phyloP scores from a whole-genome alignment of 495 filamentous ascomycete species.

The Mycothermus thermophilus region DNA sequence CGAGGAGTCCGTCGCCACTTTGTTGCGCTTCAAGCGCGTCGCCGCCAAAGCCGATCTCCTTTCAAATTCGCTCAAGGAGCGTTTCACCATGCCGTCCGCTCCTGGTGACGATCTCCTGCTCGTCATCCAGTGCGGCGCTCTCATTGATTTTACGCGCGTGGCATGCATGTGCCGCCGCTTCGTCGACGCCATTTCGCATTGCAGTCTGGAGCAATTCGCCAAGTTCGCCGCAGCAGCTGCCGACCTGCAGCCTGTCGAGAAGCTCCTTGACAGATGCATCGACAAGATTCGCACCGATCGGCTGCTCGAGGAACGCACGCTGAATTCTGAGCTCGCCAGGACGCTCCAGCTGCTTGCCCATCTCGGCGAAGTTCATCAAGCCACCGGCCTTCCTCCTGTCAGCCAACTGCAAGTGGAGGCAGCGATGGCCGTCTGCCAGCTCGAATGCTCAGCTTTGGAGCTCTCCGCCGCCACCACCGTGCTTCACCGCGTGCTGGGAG shows the following conservation, averaged over 20 bases:
- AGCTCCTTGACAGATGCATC: slow-evolving; percentile 78
- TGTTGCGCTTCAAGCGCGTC: slow-evolving; percentile 76
- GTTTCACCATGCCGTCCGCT: slow-evolving; percentile 42
- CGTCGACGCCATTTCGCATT: slow-evolving; percentile 58
- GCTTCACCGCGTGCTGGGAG: slow-evolving; percentile 50
- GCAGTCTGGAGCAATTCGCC: slow-evolving; percentile 61
- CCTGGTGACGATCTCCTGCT: slow-evolving; percentile 53
- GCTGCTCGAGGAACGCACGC: slow-evolving; percentile 69
- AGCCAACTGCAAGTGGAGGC: slow-evolving; percentile 64
- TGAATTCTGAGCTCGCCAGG: slow-evolving; percentile 62
- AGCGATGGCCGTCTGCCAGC: slow-evolving; percentile 60
- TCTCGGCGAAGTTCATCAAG: slow-evolving; percentile 66
- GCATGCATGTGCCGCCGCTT: slow-evolving; percentile 71
- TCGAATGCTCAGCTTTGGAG: slow-evolving; percentile 62
- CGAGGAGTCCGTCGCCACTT: slow-evolving; percentile 65
- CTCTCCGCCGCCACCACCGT: slow-evolving; percentile 49
- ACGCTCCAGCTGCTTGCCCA: slow-evolving; percentile 77
- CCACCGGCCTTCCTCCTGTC: too few species aligned
- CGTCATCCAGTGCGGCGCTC: slow-evolving; percentile 60
- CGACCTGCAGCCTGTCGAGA: slow-evolving; percentile 86
- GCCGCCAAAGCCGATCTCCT: slow-evolving; percentile 78
- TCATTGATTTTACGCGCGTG: slow-evolving; percentile 81
- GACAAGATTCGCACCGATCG: slow-evolving; percentile 73
- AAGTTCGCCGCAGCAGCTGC: slow-evolving; percentile 63
- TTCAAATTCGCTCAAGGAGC: slow-evolving; percentile 65